These are phyloP conservation scores for Serpula lacrymans DNA, from an alignment of 768 basidiomycete species.

Conservation along the genomic window DNA sequence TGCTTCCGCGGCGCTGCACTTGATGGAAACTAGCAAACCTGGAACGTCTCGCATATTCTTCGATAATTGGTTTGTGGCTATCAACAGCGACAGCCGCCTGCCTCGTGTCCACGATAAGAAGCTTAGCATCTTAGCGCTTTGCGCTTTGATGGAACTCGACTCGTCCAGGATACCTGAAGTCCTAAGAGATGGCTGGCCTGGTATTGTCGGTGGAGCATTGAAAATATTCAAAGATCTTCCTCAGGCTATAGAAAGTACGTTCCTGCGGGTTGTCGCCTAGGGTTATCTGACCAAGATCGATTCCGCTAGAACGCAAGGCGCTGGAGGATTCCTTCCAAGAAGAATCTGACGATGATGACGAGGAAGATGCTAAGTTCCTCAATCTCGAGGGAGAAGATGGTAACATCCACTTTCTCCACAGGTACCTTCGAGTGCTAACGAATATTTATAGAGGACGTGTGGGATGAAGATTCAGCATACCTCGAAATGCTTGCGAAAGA, in stretches of 20 bases:
- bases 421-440: not conserved
- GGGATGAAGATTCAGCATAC: constrained; percentile 88
- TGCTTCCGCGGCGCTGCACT: constrained; percentile 67
- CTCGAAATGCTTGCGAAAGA: constrained; percentile 83
- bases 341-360: constrained; percentile 43
- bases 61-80: constrained; percentile 77
- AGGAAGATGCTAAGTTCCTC: constrained; percentile 48
- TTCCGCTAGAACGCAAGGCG: constrained; percentile 51
- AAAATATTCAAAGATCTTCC: constrained; percentile 78
- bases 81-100: constrained; percentile 54
- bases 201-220: constrained; percentile 67
- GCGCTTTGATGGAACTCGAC: constrained; percentile 71
- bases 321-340: constrained; percentile 50
- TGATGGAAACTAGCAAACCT: constrained; percentile 61
- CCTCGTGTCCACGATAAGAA: constrained; percentile 92
- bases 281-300: not conserved
- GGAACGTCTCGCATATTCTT: constrained; percentile 76
- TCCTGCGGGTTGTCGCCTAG: not conserved
- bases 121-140: constrained; percentile 71
- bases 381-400: constrained; percentile 68
- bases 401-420: constrained; percentile 17
- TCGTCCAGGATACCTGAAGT: constrained; percentile 51
- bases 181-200: constrained; percentile 70
- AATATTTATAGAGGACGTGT: constrained; percentile 65
- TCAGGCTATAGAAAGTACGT: constrained; percentile 68